These are phyloP conservation scores for Plasmodium gallinaceum DNA, from an alignment of 169 alveolate genomes.

Conservation along the genomic window DNA sequence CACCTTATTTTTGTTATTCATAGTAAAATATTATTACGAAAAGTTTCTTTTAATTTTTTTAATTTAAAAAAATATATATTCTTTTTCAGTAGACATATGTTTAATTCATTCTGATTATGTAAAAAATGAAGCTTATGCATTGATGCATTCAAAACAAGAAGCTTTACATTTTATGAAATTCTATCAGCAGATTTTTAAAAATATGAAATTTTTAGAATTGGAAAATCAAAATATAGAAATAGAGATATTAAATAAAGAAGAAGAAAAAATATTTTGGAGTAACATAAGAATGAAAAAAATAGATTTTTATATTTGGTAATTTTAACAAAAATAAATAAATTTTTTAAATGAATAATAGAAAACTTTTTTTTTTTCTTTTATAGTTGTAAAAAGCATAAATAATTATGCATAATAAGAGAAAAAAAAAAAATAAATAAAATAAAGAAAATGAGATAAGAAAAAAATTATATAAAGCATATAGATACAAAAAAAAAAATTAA, in stretches of 20 bases:
- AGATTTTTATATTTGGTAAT: slow-evolving; percentile 41
- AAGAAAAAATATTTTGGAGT: slow-evolving; percentile 59
- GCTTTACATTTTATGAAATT: slow-evolving; percentile 54
- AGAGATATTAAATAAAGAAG: slow-evolving; percentile 36
- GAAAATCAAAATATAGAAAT: slow-evolving; percentile 26
- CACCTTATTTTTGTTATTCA: too few relatives aligned
- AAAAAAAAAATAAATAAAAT: slow-evolving; percentile 2
- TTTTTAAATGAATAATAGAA: background rate
- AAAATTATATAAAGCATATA: background rate
- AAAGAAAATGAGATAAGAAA: background rate
- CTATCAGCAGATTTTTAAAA: slow-evolving; percentile 16
- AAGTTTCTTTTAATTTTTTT: too few relatives aligned
- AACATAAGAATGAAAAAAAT: slow-evolving; percentile 17
- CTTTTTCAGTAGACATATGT: slow-evolving; percentile 53
- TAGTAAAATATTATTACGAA: too few relatives aligned
- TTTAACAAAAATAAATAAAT: slow-evolving; percentile 2
- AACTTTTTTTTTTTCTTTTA: slow-evolving; percentile 4
- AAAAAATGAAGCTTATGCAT: slow-evolving; percentile 61
- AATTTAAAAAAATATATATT: background rate
- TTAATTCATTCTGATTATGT: slow-evolving; percentile 21
- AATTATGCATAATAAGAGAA: slow-evolving; percentile 3
- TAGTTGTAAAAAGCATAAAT: slow-evolving; percentile 48
- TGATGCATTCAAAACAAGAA: slow-evolving; percentile 67
- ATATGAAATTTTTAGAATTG: slow-evolving; percentile 29
- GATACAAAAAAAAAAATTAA: slow-evolving; percentile 5